Percentiles rank a stretch among this genome's conserved stretches.
phyloP scores from a whole-genome alignment of 805 yeast species.

The Ogataea populi-albae region DNA sequence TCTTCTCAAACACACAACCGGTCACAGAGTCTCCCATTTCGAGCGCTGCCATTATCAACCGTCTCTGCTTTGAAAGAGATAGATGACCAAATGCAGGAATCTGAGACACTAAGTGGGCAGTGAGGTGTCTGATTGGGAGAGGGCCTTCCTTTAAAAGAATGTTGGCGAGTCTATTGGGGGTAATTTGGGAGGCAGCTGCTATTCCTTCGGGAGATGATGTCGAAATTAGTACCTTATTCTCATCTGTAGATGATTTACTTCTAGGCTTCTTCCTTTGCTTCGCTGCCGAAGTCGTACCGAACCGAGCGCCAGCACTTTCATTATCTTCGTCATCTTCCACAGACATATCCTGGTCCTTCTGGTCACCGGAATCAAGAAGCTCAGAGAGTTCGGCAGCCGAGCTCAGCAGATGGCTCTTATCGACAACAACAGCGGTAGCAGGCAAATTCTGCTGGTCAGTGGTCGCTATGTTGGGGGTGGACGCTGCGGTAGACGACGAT shows the following conservation, averaged over 20 bases:
- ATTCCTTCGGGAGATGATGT: slow-evolving; percentile 87
- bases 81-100: slow-evolving; percentile 78
- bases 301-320: too few species aligned
- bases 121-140: slow-evolving; percentile 84
- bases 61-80: slow-evolving; percentile 82
- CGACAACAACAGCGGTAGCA: slow-evolving; percentile 4
- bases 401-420: too few species aligned
- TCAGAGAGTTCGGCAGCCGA: too few species aligned
- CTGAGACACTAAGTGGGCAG: slow-evolving; percentile 69
- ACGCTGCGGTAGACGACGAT: slow-evolving; percentile 9
- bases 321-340: too few species aligned
- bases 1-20: slow-evolving; percentile 78
- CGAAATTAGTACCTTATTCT: slow-evolving; percentile 40
- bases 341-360: too few species aligned
- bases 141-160: slow-evolving; percentile 77
- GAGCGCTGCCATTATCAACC: slow-evolving; percentile 85
- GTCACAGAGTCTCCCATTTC: slow-evolving; percentile 65
- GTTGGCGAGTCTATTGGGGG: slow-evolving; percentile 72
- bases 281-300: too few species aligned
- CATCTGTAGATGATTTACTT: slow-evolving; percentile 20
- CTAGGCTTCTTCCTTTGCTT: slow-evolving; percentile 18
- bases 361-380: too few species aligned
- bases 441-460: too few species aligned
- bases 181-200: slow-evolving; percentile 82
- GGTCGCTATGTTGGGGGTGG: too few species aligned